phyloP scores from a whole-genome alignment of 2,329 filamentous ascomycete genomes.

The Septoria linicola region DNA sequence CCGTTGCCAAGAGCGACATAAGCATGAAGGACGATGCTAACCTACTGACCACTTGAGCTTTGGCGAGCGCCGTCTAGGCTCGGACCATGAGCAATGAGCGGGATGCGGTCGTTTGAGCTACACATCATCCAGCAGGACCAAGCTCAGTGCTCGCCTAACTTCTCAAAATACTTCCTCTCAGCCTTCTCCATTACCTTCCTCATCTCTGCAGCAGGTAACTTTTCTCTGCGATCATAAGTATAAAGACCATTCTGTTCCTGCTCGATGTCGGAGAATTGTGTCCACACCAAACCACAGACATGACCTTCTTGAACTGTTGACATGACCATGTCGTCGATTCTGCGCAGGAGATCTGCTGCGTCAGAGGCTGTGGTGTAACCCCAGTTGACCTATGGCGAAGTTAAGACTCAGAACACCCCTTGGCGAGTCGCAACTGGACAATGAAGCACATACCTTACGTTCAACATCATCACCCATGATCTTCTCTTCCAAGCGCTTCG shows the following conservation, averaged over 20 bases:
- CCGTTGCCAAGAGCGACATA: too few relatives aligned
- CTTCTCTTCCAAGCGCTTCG: constrained; percentile 58
- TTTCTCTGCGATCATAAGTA: constrained; percentile 60
- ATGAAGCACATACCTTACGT: constrained; percentile 3
- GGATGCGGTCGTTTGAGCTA: too few relatives aligned
- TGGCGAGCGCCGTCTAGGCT: too few relatives aligned
- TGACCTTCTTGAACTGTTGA: constrained; percentile 58
- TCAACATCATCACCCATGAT: constrained; percentile 46
- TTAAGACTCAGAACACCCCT: too few relatives aligned
- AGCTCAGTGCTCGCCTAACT: constrained; percentile 11
- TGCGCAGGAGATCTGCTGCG: constrained; percentile 57
- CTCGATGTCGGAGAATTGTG: constrained; percentile 62
- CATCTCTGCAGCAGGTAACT: constrained; percentile 58
- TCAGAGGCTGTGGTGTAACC: constrained; percentile 67
- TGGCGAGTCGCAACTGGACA: too few relatives aligned
- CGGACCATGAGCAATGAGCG: too few relatives aligned
- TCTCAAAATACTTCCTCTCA: constrained; percentile 46
- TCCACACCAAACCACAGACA: constrained; percentile 65
- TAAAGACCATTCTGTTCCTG: constrained; percentile 69
- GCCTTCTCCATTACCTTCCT: constrained; percentile 59
- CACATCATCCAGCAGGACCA: too few relatives aligned
- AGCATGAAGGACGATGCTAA: too few relatives aligned
- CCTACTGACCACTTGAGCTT: too few relatives aligned
- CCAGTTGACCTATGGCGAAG: constrained; percentile 59
- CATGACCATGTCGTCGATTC: constrained; percentile 59